Base-by-base conservation (phyloP, 2,329 filamentous ascomycete genomes). In the Venturia carpophila region DNA sequence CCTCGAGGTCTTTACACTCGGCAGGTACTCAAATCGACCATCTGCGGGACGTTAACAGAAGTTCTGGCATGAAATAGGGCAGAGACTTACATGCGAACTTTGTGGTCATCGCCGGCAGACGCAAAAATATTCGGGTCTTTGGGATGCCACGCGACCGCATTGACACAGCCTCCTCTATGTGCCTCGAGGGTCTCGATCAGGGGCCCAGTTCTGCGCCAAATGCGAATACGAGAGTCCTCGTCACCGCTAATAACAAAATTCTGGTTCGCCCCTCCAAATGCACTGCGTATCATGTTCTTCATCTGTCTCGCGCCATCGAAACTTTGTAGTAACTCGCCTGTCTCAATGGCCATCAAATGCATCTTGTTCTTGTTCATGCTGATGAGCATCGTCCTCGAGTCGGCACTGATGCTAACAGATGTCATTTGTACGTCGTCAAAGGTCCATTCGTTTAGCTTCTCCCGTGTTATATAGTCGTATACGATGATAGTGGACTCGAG, bases 191-290 rank as follows among this genome's bases (percentile, higher is more conserved):
- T 87, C 71, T 92, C 90, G 6, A 99, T 85, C 0, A 88, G 81
- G 6, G 83, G 80, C 6, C 91, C 91, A 43, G 89, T 88, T 75
- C 91, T 94, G 74, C 96, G 90, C 91, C 92, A 97, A 67, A 99
- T 90, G 73, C 91, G 88, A 52, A 97, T 83, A 65, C 83, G 82
- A 1, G 84, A 84, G 75, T 88, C 86, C 83, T 97, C 92, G 71
- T 92, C 96, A 13, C 94, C 94, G 71, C 90, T 93, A 37, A 95
- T 82, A 11, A 97, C 88, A 74, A 97, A 97, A 73, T 88, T 92
- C 77, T 97, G 92, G 66, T 90, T 88, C 1, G 93, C 92, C 41
- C 94, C 94, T 21, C 94, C 94, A 76, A 97, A 94, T 0, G 82
- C 80, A 71, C 87, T 90, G 62, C 93, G 84, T 66, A 99, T 95